Evolutionary conservation across 768 basidiomycete species (phyloP).

Genomic region (Russula griseocarnosa): DNA sequence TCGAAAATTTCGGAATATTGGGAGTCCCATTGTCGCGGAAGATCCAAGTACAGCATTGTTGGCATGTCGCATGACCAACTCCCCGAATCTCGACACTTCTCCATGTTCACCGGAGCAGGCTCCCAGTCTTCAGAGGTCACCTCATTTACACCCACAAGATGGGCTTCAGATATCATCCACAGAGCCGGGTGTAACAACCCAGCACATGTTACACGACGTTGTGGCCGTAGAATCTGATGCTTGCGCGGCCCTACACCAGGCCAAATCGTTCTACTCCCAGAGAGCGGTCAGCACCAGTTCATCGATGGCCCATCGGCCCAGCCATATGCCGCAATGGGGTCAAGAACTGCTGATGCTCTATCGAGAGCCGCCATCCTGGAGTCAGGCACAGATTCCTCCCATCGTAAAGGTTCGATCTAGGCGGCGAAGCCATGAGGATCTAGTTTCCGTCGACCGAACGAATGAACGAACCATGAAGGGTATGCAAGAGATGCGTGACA

Average conservation of each 20-base stretch:
- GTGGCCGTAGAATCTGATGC: background rate
- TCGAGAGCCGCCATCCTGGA: constrained; percentile 28
- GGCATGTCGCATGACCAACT: background rate
- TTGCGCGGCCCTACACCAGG: background rate
- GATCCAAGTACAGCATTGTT: background rate
- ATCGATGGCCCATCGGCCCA: background rate
- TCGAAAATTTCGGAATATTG: background rate
- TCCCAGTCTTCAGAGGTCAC: background rate
- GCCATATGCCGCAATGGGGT: constrained; percentile 15
- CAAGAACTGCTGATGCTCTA: constrained; percentile 28
- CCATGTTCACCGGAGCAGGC: too few species aligned
- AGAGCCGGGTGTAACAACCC: background rate
- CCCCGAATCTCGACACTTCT: background rate
- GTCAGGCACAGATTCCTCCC: constrained; percentile 13
- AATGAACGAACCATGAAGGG: background rate
- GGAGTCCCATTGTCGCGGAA: background rate
- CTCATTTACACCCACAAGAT: background rate
- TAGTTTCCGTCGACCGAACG: background rate
- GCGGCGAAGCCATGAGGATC: background rate
- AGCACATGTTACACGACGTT: background rate
- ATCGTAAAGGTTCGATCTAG: background rate
- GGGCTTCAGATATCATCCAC: background rate
- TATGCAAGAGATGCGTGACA: constrained; percentile 8
- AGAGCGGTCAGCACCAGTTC: background rate
- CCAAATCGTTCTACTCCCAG: constrained; percentile 13